Evolutionary conservation across 805 yeast genomes (phyloP), one percentile per base, ranked within the genome.

Genomic region (Kodamaea hsintzibuensis): DNA sequence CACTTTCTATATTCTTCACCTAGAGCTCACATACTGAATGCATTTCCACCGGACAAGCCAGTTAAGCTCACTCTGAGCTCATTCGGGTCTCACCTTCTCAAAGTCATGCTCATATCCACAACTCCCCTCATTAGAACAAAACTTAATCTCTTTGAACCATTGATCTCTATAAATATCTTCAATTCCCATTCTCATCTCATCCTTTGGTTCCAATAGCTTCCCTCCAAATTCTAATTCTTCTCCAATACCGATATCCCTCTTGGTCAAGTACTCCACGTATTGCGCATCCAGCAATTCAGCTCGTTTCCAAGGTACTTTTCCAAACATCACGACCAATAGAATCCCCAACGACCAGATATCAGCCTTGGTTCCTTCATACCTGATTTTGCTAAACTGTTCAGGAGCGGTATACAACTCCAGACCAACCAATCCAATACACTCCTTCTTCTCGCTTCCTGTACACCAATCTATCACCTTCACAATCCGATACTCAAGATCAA

Each of bases 281-380:
- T 18, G 37, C 2, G 12, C 16, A 27, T 25, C 42, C 78, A 22
- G 68, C 62, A 45, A 25, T 17, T 50, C 49, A 0, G 86, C 83
- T 14, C 64, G 56, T 48, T 66, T 69, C 87, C 87, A 83, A 2
- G 84, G 83, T 42, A 72, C 74, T n/a, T 56, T 57, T 19, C 62
- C 59, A 12, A 64, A 10, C 19, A 79, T 47, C 51, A 66, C 73
- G 51, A 67, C 69, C 14, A 78, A 59, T 1, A 81, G 63, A 2
- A 80, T 68, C 1, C 82, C 85, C 16, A 80, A 55, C 0, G 83
- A 73, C 86, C 86, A 82, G 9, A 79, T 60, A 57, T 82, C 85
- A 9, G 72, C 68, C 18, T 64, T 62, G 46, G 59, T 64, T 0
- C 82, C 79, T 51, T 75, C 70, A 57, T 82, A 82, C 8, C 57